These are phyloP conservation scores for Verticillium nubilum DNA, from an alignment of 2,329 filamentous ascomycete species.

Conservation along the genomic window DNA sequence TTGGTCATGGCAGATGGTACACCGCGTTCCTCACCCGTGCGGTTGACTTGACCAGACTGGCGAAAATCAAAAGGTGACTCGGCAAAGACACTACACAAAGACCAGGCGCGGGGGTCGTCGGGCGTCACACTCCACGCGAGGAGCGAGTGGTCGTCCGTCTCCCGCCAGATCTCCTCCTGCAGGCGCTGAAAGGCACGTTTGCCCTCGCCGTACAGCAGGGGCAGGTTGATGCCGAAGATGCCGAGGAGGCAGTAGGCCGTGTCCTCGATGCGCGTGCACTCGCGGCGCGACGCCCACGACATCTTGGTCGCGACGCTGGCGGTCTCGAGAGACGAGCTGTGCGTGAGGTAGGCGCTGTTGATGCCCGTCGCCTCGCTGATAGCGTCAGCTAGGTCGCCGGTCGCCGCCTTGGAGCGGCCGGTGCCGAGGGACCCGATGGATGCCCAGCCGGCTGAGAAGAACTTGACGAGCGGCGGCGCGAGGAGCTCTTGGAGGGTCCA, in stretches of 20 bases:
- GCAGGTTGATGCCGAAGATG: slow-evolving; percentile 24
- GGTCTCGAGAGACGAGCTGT: not conserved
- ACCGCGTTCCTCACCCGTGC: not conserved
- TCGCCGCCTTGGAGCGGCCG: slow-evolving; percentile 22
- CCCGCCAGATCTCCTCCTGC: slow-evolving; percentile 17
- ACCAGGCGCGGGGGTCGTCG: not conserved
- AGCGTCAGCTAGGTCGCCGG: slow-evolving; percentile 4
- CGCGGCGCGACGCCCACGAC: slow-evolving; percentile 23
- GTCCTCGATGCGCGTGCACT: slow-evolving; percentile 20
- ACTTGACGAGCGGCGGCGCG: slow-evolving; percentile 26
- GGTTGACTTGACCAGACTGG: not conserved
- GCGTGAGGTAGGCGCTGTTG: not conserved
- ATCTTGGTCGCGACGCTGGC: slow-evolving; percentile 14
- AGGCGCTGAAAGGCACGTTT: slow-evolving; percentile 10
- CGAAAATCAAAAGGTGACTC: not conserved
- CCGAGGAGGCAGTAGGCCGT: slow-evolving; percentile 25
- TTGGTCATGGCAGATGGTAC: not conserved
- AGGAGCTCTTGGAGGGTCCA: slow-evolving; percentile 65
- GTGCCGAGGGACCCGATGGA: slow-evolving; percentile 19
- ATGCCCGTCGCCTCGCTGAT: not conserved
- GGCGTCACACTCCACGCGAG: slow-evolving; percentile 18
- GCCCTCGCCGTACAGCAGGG: slow-evolving; percentile 26
- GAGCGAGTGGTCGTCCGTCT: slow-evolving; percentile 14
- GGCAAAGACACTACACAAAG: not conserved
- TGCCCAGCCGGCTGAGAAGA: slow-evolving; percentile 14